Evolutionary conservation across 2,329 filamentous ascomycete species (phyloP), one percentile per base, ranked within the genome.

Genomic region (Paecilomyces fulvus): DNA sequence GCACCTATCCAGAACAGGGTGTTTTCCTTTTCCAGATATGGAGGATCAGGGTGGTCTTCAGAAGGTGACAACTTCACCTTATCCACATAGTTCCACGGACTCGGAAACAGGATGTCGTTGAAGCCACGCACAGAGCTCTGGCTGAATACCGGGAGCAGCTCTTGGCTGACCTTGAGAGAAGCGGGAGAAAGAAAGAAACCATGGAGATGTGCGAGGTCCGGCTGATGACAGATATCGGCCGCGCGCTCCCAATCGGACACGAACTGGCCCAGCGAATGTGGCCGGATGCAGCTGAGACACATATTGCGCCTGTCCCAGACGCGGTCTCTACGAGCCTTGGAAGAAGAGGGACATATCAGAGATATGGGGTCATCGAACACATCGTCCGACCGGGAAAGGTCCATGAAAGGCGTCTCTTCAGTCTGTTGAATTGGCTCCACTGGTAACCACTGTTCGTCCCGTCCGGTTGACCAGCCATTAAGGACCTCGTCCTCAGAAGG

Each of bases 1-100:
- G 79, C 78, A n/a, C 87, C 88, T 53, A 88, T 84, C 89, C 89
- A 95, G 70, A 88, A 88, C 3, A 92, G 75, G 0, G 77, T 75
- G 59, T 86, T 80, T 49, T 81, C 76, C 64, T 91, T 90, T 51
- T 84, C 74, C 0, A 73, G 65, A 60, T 89, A 92, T 0, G 72
- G 67, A 5, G 67, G 68, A 61, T 85, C 83, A 0, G 79, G 80
- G 52, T 76, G 69, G 4, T 75, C 75, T 3, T 79, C 72, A 1
- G 79, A 77, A 25, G 81, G 79, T 0, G 73, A 65, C 53, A 83
- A 82, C 59, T 73, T 72, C 11, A 77, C 77, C 65, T 83, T 84
- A 58, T 82, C 80, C 58, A 83, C 70, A 60, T 85, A 85, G 62
- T 83, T 84, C 81, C 81, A 84, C 0, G 80, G 70, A 63, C 79